Percentiles rank a stretch among this genome's conserved stretches.
Conservation (phyloP, 441 rosid species). For the Jatropha multifida region DNA sequence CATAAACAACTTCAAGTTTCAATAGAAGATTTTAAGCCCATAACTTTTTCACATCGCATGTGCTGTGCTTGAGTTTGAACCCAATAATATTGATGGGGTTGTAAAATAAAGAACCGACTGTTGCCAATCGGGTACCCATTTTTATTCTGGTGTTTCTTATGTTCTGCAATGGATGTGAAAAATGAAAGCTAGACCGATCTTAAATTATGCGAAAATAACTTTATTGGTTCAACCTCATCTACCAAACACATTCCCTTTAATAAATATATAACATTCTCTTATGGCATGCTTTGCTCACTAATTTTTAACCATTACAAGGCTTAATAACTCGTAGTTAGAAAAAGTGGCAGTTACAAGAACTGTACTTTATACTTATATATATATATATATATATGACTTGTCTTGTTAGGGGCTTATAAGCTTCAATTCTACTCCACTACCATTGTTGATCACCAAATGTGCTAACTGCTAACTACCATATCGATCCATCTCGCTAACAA, state of each 20-base stretch:
- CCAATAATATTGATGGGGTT: too few relatives aligned
- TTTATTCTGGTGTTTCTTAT: too few relatives aligned
- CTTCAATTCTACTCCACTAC: slow-evolving; percentile 61
- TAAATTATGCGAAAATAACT: slow-evolving; percentile 15
- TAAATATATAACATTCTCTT: neutral
- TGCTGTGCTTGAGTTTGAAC: too few relatives aligned
- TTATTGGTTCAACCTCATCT: slow-evolving; percentile 29
- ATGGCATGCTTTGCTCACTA: slow-evolving; percentile 16
- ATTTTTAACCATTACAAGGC: slow-evolving; percentile 15
- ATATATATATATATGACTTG: neutral
- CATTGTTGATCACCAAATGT: slow-evolving; percentile 54
- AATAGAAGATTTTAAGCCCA: neutral
- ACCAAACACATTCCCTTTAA: slow-evolving; percentile 22
- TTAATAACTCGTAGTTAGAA: neutral
- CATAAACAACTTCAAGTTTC: neutral
- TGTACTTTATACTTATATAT: too few relatives aligned
- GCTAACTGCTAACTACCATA: slow-evolving; percentile 52
- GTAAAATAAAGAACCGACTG: too few relatives aligned
- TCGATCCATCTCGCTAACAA: slow-evolving; percentile 31
- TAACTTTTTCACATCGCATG: neutral
- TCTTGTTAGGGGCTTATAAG: slow-evolving; percentile 16
- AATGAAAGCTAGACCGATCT: neutral
- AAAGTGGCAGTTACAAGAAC: too few relatives aligned
- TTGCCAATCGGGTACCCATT: too few relatives aligned
- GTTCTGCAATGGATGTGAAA: too few relatives aligned